phyloP scores from a whole-genome alignment of 164 flowering plant species.

The Brasenia schreberi region DNA sequence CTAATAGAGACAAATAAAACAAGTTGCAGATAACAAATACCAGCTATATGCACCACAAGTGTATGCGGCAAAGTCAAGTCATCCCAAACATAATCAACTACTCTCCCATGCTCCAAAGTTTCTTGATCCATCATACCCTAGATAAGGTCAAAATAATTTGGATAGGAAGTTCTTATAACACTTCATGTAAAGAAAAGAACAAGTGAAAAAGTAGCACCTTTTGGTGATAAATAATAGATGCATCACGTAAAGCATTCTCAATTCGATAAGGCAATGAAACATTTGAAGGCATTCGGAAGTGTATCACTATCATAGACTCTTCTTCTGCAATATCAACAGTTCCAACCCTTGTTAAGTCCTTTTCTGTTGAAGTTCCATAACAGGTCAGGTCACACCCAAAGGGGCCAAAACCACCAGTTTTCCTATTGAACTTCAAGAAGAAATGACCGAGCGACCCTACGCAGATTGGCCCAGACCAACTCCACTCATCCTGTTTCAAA shows the following conservation, averaged over 20 bases:
- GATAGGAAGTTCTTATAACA: not conserved
- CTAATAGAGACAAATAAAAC: not conserved
- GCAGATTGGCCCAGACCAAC: slow-evolving; percentile 94
- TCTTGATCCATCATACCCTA: slow-evolving; percentile 67
- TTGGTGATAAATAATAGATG: slow-evolving; percentile 63
- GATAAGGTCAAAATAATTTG: slow-evolving; percentile 2
- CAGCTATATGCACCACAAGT: slow-evolving; percentile 55
- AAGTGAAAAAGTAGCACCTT: slow-evolving; percentile 33
- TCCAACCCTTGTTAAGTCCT: slow-evolving; percentile 32
- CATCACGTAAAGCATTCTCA: slow-evolving; percentile 54
- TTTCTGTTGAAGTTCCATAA: slow-evolving; percentile 11
- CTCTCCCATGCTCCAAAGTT: slow-evolving; percentile 43
- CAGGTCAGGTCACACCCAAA: slow-evolving; percentile 15
- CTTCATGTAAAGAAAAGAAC: not conserved
- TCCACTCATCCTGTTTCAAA: slow-evolving; percentile 26
- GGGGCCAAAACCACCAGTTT: slow-evolving; percentile 13
- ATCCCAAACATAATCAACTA: slow-evolving; percentile 72
- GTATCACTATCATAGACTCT: slow-evolving; percentile 62
- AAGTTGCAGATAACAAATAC: slow-evolving; percentile 18
- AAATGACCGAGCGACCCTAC: slow-evolving; percentile 79
- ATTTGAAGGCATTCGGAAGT: slow-evolving; percentile 47
- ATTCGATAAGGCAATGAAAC: slow-evolving; percentile 60
- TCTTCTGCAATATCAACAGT: slow-evolving; percentile 65
- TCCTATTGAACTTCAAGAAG: slow-evolving; percentile 61
- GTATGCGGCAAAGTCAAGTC: slow-evolving; percentile 79